These are phyloP conservation scores for Orbilia brochopaga DNA, from an alignment of 2,329 filamentous ascomycete species.

Conservation along the genomic window DNA sequence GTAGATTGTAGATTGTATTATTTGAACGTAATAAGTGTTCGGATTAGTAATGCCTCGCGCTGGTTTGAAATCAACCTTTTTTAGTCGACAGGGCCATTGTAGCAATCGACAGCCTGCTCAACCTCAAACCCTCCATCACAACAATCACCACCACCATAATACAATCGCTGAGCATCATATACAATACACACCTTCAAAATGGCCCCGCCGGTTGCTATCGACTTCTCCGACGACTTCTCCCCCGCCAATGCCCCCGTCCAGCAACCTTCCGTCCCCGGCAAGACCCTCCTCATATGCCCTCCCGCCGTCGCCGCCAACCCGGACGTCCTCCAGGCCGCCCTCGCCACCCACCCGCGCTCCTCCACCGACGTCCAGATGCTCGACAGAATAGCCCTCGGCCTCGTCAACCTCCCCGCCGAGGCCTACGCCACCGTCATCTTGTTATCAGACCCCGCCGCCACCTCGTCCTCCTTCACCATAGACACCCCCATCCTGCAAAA, in stretches of 20 bases:
- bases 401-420: slow-evolving; percentile 75
- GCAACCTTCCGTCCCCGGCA: slow-evolving; percentile 57
- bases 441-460: slow-evolving; percentile 71
- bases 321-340: slow-evolving; percentile 73
- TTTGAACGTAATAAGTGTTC: too few relatives aligned
- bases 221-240: slow-evolving; percentile 64
- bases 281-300: slow-evolving; percentile 84
- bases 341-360: slow-evolving; percentile 71
- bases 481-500: slow-evolving; percentile 58
- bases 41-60: too few relatives aligned
- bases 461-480: slow-evolving; percentile 64
- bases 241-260: slow-evolving; percentile 23
- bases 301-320: slow-evolving; percentile 88
- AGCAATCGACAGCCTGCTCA: not conserved
- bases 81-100: not conserved
- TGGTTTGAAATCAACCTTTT: too few relatives aligned
- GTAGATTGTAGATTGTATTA: too few relatives aligned
- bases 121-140: too few relatives aligned
- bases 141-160: not conserved
- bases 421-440: slow-evolving; percentile 87
- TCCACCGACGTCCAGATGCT: slow-evolving; percentile 95
- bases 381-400: slow-evolving; percentile 81
- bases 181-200: slow-evolving; percentile 56
- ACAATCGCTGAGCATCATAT: too few relatives aligned
- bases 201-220: slow-evolving; percentile 65